Percentiles rank a stretch among this genome's conserved stretches.
Conservation (phyloP, 805 yeast genomes). For the Clavispora asparagi region DNA sequence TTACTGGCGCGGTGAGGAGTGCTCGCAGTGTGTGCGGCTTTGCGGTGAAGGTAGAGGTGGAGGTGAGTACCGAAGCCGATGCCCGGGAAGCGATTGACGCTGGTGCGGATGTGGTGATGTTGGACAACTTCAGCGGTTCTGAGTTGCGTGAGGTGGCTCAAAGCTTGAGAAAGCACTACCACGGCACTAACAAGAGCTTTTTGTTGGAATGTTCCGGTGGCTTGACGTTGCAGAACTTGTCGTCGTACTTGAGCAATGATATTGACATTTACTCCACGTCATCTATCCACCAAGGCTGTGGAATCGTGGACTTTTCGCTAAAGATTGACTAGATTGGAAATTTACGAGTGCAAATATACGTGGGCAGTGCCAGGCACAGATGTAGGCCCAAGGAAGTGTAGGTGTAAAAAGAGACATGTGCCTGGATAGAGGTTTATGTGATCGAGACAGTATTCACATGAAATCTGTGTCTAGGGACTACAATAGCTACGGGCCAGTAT, state of each 20-base stretch:
- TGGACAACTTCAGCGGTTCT: conserved; percentile 76
- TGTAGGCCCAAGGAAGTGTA: too few species aligned
- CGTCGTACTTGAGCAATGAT: conserved; percentile 62
- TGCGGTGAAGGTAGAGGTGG: conserved; percentile 87
- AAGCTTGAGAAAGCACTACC: conserved; percentile 55
- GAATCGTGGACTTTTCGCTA: conserved; percentile 76
- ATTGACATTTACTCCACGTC: conserved; percentile 90
- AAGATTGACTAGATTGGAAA: conserved; percentile 41
- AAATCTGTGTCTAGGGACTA: too few species aligned
- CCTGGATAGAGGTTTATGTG: too few species aligned
- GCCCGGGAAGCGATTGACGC: conserved; percentile 91
- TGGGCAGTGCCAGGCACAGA: too few species aligned
- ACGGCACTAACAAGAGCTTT: conserved; percentile 42
- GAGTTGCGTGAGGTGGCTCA: conserved; percentile 62
- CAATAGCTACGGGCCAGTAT: too few species aligned
- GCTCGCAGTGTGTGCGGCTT: conserved; percentile 86
- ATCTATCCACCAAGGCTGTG: conserved; percentile 87
- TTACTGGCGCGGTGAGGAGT: conserved; percentile 70
- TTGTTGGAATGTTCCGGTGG: conserved; percentile 93
- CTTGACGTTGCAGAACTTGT: conserved; percentile 62
- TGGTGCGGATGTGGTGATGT: conserved; percentile 94
- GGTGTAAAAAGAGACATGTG: too few species aligned
- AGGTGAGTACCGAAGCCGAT: conserved; percentile 77
- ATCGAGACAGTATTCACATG: too few species aligned
- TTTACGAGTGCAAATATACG: too few species aligned